phyloP scores from a whole-genome alignment of 225 moss, liverwort and hornwort species.

The Sphagnum tenellum region DNA sequence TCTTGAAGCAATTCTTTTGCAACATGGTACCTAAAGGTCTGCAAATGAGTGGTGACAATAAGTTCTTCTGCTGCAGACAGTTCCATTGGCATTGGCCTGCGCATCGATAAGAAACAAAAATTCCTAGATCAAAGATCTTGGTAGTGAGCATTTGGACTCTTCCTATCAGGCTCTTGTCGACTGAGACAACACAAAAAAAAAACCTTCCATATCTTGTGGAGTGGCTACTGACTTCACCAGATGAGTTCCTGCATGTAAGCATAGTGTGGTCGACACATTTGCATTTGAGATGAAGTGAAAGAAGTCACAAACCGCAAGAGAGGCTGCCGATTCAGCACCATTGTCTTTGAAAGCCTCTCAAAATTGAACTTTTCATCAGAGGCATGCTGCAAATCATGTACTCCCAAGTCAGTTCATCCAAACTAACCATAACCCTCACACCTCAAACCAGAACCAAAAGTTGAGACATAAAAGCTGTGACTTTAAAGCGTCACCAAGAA shows the following conservation, averaged over 20 bases:
- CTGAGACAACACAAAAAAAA: too few relatives aligned
- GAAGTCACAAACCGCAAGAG: slow-evolving; percentile 50
- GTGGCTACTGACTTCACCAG: too few relatives aligned
- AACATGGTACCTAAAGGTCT: slow-evolving; percentile 60
- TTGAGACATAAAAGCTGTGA: too few relatives aligned
- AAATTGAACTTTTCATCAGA: slow-evolving; percentile 98
- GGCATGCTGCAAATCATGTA: slow-evolving; percentile 57
- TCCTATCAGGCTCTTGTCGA: too few relatives aligned
- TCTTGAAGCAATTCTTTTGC: too few relatives aligned
- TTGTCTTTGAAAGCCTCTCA: slow-evolving; percentile 80
- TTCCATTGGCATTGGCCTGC: slow-evolving; percentile 73
- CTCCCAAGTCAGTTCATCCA: neutral
- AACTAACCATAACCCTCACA: neutral
- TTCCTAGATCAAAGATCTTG: too few relatives aligned
- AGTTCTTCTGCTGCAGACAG: slow-evolving; percentile 92
- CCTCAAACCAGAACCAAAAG: too few relatives aligned
- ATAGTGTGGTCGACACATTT: too few relatives aligned
- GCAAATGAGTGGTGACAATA: slow-evolving; percentile 69
- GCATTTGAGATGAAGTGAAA: neutral
- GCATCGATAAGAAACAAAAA: neutral
- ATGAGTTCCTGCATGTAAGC: too few relatives aligned
- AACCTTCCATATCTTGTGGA: too few relatives aligned
- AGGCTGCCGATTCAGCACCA: slow-evolving; percentile 89
- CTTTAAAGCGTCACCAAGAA: too few relatives aligned
- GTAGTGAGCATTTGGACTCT: too few relatives aligned